Evolutionary conservation across 768 basidiomycete genomes (phyloP), one percentile per base, ranked within the genome.

Genomic region (Pleurotus giganteus): DNA sequence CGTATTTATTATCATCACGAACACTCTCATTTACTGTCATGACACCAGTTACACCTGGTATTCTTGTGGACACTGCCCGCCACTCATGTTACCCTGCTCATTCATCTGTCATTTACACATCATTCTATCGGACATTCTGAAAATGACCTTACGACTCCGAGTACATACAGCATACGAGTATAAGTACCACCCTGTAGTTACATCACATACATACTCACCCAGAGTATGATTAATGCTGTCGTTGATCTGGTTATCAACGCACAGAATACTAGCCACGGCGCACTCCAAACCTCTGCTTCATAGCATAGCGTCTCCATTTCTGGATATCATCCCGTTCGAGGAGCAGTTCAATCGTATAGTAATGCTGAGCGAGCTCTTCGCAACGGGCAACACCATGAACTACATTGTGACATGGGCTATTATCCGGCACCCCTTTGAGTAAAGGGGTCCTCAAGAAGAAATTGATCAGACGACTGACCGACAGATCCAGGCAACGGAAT

Each of bases 401-500:
- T 2, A 67, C 72, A 2, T 70, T 69, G 56, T 84, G 82, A 53
- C 83, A 84, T 0, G 76, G 78, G 49, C 81, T 82, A 54, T 23
- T 5, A 26, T 29, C n/a, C 28, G 45, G 51, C 24, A n/a, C n/a
- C n/a, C 46, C 29, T 19, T 36, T 29, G 4, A 32, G 52, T 11
- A 54, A 50, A 4, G 28, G 36, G 2, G 4, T 23, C 19, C 49
- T 9, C 15, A 41, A 28, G 21, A 15, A 47, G 15, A 29, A 19
- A 58, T n/a, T n/a, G n/a, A n/a, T n/a, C n/a, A 62, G 63, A 9
- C n/a, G 17, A 60, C 71, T 44, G 39, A 76, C 77, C 81, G 65
- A 62, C 83, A 86, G 21, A 84, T 67, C 82, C 81, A 85, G 15
- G 83, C 83, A 7, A 85, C 82, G 4, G 79, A 77, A 57, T 81